Base-by-base conservation (phyloP, 1,284 basidiomycete species). In the Microbotryomycetes sp. region DNA sequence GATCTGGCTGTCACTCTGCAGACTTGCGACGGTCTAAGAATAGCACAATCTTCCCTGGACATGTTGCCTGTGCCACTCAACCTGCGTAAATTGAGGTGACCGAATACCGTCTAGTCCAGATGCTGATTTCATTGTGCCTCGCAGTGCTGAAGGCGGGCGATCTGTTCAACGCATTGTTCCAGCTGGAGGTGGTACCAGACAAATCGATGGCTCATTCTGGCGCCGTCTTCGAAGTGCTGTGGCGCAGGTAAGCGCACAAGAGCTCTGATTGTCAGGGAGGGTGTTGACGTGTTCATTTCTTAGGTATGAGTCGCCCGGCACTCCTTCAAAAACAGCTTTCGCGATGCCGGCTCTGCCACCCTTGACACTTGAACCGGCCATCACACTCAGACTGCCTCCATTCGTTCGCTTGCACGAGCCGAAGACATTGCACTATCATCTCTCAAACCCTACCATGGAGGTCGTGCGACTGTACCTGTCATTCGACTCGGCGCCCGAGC, bases 141-240 rank as follows among this genome's bases (percentile, higher is more conserved):
- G 22, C 62, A 86, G 86, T 84, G 60, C 86, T 83, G 76, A 72
- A 81, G 9, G 73, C 81, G 6, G 84, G 84, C 0, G 86, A 89
- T 69, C 80, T 82, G 63, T 82, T 87, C 62, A 80, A 79, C 32
- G 79, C 83, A 29, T 69, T 80, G 14, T 84, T 82, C 66, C 79
- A 80, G 9, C 75, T 87, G n/a, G 65, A 72, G 31, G 67, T 68
- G 15, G 51, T 32, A 50, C 53, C 63, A 3, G 49, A 26, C 3
- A 67, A 76, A 19, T 76, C 75, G 23, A 25, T 83, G 55, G 71
- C 76, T 6, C 79, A 80, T 15, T 82, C 83, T 0, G 87, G 84
- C 1, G 76, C 77, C 59, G 86, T 28, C 36, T 22, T 86, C 68
- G 77, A 80, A 45, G 72, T 89, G 28, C 75, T 72, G 6, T 91